Evolutionary conservation across 164 flowering plant species (phyloP), one percentile per base, ranked within the genome.

Genomic region (Chimonanthus praecox): DNA sequence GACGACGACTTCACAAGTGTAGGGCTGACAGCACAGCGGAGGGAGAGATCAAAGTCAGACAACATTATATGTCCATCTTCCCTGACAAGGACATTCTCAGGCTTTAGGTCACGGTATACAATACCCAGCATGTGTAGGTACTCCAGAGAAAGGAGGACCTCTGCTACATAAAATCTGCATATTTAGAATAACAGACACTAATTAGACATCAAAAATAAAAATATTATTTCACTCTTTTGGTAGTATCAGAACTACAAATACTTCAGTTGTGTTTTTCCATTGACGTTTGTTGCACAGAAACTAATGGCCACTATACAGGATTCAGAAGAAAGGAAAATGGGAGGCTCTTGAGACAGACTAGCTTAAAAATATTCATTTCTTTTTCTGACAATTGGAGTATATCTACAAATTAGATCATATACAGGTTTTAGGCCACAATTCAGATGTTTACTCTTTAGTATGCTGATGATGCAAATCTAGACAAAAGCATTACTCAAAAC

Each of bases 51-150:
- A 75, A 93, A 91, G 75, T 93, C 97, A 0, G 93, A 89, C 60
- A 93, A 94, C 98, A 93, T 93, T 71, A 93, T 90, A 75, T 93
- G 98, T 9, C 98, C 98, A 70, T 91, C 97, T 44, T 93, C 98
- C 80, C 97, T 83, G 66, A 93, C 94, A 7, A 93, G 91, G n/a
- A 93, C 95, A 79, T 93, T 93, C 75, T 93, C 97, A 0, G 98
- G 98, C 85, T 93, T 93, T 33, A 91, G 94, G 72, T 93, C 97
- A 76, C 94, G 94, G 77, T 93, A 93, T 21, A 90, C 84, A 68
- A 93, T 88, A 44, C 98, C 97, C 45, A 91, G 94, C 98, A 91
- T 91, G 87, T 93, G 98, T 9, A 93, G 95, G 72, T 93, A 93
- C 75, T 93, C 98, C 72, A 93, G 47, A 75, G 97, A 85, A 20